Evolutionary conservation across 805 yeast genomes (phyloP).

Genomic region (Ogataea paraovalis): DNA sequence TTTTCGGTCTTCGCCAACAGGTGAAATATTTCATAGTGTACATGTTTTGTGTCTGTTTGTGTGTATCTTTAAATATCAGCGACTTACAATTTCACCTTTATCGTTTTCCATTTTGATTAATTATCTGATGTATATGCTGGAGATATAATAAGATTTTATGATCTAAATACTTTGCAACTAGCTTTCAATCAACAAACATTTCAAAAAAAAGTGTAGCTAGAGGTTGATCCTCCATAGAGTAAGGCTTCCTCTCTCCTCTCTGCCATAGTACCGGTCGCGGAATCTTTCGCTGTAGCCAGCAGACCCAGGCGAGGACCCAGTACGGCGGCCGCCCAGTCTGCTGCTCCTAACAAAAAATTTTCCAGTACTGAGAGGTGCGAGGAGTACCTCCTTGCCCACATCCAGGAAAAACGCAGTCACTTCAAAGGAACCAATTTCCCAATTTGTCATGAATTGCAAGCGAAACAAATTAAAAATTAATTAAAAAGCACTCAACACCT

Average conservation of each 20-base stretch:
- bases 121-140: constrained; percentile 1
- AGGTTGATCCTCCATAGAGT: no score
- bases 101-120: constrained; percentile 94
- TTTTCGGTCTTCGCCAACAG: no score
- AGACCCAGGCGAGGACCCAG: neutral
- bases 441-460: no score
- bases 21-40: no score
- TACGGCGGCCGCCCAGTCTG: neutral
- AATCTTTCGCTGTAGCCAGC: no score
- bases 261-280: no score
- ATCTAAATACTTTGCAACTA: neutral
- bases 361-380: neutral
- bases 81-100: constrained; percentile 97
- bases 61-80: neutral
- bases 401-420: neutral
- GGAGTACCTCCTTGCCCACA: neutral
- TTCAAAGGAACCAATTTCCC: no score
- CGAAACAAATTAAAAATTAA: no score
- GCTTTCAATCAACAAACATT: no score
- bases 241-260: no score
- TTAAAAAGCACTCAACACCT: no score
- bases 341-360: neutral
- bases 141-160: neutral
- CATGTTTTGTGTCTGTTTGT: neutral
- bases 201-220: no score